These are phyloP conservation scores for Danielozyma ontarioensis DNA, from an alignment of 805 yeast species.

Conservation along the genomic window DNA sequence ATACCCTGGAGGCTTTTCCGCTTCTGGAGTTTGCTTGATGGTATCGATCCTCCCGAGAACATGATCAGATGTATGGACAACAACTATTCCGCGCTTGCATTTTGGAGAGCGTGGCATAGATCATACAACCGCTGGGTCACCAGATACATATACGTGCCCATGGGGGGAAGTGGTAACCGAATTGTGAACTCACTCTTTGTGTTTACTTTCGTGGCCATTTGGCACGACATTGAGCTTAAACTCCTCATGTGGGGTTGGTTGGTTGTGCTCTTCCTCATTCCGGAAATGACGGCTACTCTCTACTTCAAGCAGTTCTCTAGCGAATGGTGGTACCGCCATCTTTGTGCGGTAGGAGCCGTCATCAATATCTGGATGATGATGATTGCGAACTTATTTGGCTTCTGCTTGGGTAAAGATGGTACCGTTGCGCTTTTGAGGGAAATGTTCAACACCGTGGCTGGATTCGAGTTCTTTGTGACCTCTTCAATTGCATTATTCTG, in stretches of 20 bases:
- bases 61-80: slow-evolving; percentile 96
- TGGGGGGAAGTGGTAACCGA: slow-evolving; percentile 75
- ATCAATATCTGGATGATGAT: slow-evolving; percentile 95
- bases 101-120: slow-evolving; percentile 99
- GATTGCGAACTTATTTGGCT: slow-evolving; percentile 92
- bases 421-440: slow-evolving; percentile 58
- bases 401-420: slow-evolving; percentile 90
- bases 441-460: slow-evolving; percentile 67
- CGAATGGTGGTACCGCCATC: slow-evolving; percentile 69
- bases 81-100: slow-evolving; percentile 88
- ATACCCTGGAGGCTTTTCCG: slow-evolving; percentile 97
- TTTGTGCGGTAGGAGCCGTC: slow-evolving; percentile 86
- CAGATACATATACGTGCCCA: slow-evolving; percentile 83
- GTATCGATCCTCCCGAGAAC: slow-evolving; percentile 94
- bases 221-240: slow-evolving; percentile 95
- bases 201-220: slow-evolving; percentile 90
- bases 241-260: slow-evolving; percentile 95
- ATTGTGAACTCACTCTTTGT: slow-evolving; percentile 76
- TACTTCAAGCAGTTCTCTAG: slow-evolving; percentile 35
- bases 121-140: slow-evolving; percentile 87
- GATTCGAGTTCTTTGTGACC: slow-evolving; percentile 55
- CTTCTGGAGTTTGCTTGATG: slow-evolving; percentile 88
- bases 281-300: slow-evolving; percentile 68
- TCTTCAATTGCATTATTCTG: slow-evolving; percentile 69
- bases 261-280: slow-evolving; percentile 78